Conservation (phyloP, 768 basidiomycete genomes). For the Pisolithus tinctorius region DNA sequence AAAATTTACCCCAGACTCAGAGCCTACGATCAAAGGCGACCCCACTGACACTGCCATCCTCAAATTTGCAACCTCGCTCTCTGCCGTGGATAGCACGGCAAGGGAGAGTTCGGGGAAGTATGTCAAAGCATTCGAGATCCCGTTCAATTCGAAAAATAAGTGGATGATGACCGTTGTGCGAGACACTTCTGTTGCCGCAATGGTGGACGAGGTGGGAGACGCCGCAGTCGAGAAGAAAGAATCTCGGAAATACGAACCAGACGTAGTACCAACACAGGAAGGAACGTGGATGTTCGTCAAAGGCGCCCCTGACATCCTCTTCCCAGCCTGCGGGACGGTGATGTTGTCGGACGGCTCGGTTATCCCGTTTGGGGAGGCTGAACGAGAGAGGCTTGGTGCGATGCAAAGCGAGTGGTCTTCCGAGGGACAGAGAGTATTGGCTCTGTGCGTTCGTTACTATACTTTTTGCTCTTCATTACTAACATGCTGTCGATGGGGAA, state of each 20-base stretch:
- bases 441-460: slow-evolving; percentile 24
- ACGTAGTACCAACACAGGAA: background rate
- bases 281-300: slow-evolving; percentile 39
- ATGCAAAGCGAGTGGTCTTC: slow-evolving; percentile 38
- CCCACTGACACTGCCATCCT: slow-evolving; percentile 46
- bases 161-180: slow-evolving; percentile 47
- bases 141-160: slow-evolving; percentile 49
- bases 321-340: slow-evolving; percentile 32
- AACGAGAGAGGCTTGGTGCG: slow-evolving; percentile 13
- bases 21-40: slow-evolving; percentile 37
- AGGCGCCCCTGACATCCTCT: slow-evolving; percentile 54
- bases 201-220: background rate
- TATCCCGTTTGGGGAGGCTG: slow-evolving; percentile 22
- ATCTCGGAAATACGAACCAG: background rate
- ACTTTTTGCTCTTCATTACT: background rate
- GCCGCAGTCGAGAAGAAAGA: background rate
- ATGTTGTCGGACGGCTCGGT: slow-evolving; percentile 28
- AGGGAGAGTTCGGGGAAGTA: slow-evolving; percentile 12
- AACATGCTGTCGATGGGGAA: background rate
- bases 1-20: slow-evolving; percentile 17
- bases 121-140: slow-evolving; percentile 30
- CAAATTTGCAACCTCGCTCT: slow-evolving; percentile 29
- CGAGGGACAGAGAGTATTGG: slow-evolving; percentile 48
- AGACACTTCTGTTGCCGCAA: slow-evolving; percentile 4
- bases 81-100: slow-evolving; percentile 26